Percentiles rank a stretch among this genome's conserved stretches.
These are phyloP conservation scores for Tolypocladium amazonense DNA, from an alignment of 2,329 filamentous ascomycete species.

Conservation along the genomic window DNA sequence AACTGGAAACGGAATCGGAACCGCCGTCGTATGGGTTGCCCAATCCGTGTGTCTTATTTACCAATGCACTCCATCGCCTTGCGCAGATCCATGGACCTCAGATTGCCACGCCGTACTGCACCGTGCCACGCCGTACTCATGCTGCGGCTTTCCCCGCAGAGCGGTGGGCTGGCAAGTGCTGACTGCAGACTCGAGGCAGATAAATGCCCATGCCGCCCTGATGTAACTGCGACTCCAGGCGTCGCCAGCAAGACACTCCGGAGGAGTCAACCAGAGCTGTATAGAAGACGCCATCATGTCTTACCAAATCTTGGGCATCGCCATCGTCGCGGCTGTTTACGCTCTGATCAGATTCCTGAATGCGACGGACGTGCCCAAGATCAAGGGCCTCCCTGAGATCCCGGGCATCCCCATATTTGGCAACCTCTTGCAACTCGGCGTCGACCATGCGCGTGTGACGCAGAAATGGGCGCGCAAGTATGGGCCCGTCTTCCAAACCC, in stretches of 20 bases:
- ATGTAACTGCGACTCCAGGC: background rate
- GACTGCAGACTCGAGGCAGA: background rate
- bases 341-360: constrained; percentile 22
- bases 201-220: background rate
- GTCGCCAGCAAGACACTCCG: background rate
- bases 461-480: constrained; percentile 49
- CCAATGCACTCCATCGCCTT: background rate
- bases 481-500: constrained; percentile 55
- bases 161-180: too few relatives aligned
- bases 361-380: constrained; percentile 45
- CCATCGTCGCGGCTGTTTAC: constrained; percentile 8
- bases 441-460: constrained; percentile 42
- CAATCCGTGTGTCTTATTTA: too few relatives aligned
- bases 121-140: background rate
- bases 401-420: constrained; percentile 53
- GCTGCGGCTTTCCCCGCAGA: background rate
- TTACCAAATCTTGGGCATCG: constrained; percentile 8
- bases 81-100: background rate
- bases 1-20: background rate
- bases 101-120: background rate
- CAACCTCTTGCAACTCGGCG: constrained; percentile 49
- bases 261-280: background rate
- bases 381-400: constrained; percentile 51
- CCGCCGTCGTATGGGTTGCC: too few relatives aligned
- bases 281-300: constrained; percentile 4